Percentiles rank a stretch among this genome's conserved stretches.
Conservation (phyloP, 768 basidiomycete species). For the Mycena filopes region DNA sequence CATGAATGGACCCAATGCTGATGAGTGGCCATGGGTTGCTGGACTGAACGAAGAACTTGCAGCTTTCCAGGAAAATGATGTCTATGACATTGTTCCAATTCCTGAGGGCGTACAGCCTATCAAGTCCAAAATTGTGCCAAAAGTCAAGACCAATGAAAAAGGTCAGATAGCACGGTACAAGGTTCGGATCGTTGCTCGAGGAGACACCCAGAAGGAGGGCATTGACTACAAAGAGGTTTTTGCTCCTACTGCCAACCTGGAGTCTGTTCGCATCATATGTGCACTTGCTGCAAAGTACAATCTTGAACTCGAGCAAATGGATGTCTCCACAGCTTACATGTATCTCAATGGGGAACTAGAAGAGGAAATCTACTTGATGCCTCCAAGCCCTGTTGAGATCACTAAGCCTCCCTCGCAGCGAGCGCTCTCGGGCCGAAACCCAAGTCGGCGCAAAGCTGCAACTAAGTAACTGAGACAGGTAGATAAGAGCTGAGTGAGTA, state of each 20-base stretch:
- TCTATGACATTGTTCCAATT: slow-evolving; percentile 15
- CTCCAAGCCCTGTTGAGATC: too few relatives aligned
- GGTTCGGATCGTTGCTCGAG: slow-evolving; percentile 5
- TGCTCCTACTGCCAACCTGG: slow-evolving; percentile 5
- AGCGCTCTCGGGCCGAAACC: too few relatives aligned
- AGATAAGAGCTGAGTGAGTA: too few relatives aligned
- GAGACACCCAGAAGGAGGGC: neutral
- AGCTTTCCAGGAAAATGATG: neutral
- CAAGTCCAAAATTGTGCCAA: neutral
- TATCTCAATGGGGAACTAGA: slow-evolving; percentile 3
- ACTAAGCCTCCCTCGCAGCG: too few relatives aligned
- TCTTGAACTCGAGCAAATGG: slow-evolving; percentile 3
- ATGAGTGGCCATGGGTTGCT: neutral
- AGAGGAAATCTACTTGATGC: neutral
- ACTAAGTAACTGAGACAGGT: too few relatives aligned
- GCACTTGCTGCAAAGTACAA: neutral
- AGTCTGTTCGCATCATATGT: neutral
- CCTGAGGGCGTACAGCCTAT: slow-evolving; percentile 4
- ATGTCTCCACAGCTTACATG: slow-evolving; percentile 11
- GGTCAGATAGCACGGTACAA: slow-evolving; percentile 7
- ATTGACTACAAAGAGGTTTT: slow-evolving; percentile 9
- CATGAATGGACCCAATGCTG: neutral
- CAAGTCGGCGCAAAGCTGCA: too few relatives aligned
- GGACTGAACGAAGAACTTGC: slow-evolving; percentile 4
- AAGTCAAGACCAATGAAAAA: slow-evolving; percentile 1